phyloP scores from a whole-genome alignment of 2,329 filamentous ascomycete genomes.

The Fusarium zealandicum region DNA sequence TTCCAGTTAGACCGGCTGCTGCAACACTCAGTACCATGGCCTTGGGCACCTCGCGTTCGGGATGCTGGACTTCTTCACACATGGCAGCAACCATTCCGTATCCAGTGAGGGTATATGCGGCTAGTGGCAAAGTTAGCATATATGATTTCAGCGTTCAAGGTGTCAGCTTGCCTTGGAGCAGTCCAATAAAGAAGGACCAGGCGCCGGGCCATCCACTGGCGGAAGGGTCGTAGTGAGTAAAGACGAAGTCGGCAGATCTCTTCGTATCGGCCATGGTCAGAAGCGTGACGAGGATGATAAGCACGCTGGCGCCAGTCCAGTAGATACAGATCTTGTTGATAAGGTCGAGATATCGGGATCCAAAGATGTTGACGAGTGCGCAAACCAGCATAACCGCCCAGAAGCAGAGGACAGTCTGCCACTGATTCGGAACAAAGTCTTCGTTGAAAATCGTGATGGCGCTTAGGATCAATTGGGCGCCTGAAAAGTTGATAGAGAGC shows the following conservation, averaged over 20 bases:
- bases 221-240: slow-evolving; percentile 71
- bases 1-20: slow-evolving; percentile 69
- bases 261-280: slow-evolving; percentile 70
- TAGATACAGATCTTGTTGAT: slow-evolving; percentile 75
- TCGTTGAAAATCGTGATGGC: slow-evolving; percentile 70
- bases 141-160: neutral
- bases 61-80: slow-evolving; percentile 66
- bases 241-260: slow-evolving; percentile 70
- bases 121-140: slow-evolving; percentile 31
- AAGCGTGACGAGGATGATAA: slow-evolving; percentile 73
- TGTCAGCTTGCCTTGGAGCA: slow-evolving; percentile 53
- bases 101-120: slow-evolving; percentile 51
- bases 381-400: slow-evolving; percentile 68
- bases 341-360: slow-evolving; percentile 62
- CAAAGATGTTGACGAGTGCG: slow-evolving; percentile 72
- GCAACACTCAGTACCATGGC: slow-evolving; percentile 71
- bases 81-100: slow-evolving; percentile 61
- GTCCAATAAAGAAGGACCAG: slow-evolving; percentile 62
- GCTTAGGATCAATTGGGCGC: slow-evolving; percentile 71
- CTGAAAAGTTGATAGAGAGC: slow-evolving; percentile 72
- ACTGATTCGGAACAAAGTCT: slow-evolving; percentile 63
- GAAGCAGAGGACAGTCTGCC: slow-evolving; percentile 79
- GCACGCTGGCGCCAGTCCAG: slow-evolving; percentile 74
- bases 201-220: slow-evolving; percentile 73
- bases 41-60: slow-evolving; percentile 66